A percentile compares a stretch with the other conserved stretches of the same genome.
Evolutionary conservation across 1,139 yeast genomes (phyloP).

Genomic region (Magnusiomyces tetraspermus): DNA sequence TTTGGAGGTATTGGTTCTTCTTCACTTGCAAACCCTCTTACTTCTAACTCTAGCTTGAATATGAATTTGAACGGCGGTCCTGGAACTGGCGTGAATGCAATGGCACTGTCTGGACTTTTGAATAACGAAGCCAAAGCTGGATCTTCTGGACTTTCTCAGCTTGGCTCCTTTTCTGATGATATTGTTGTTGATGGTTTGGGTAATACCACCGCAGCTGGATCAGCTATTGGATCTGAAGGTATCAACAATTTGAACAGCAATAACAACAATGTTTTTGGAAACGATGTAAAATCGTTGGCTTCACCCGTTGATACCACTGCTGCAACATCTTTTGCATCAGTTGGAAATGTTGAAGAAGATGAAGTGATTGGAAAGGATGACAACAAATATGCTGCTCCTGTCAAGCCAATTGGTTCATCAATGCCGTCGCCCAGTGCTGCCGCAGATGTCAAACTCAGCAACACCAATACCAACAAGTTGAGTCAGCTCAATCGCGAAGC

Average conservation of each 20-base stretch:
- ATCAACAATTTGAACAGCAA: too few relatives aligned
- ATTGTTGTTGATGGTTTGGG: not conserved
- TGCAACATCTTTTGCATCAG: not conserved
- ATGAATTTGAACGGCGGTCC: not conserved
- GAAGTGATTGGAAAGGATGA: not conserved
- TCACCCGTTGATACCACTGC: not conserved
- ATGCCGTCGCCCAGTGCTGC: not conserved
- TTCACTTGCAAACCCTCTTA: too few relatives aligned
- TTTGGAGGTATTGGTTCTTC: not conserved
- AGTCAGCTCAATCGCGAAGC: not conserved
- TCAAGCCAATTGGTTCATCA: not conserved
- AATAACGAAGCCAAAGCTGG: constrained; percentile 3
- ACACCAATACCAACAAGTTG: not conserved
- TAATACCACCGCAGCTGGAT: not conserved
- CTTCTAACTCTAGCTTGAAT: too few relatives aligned
- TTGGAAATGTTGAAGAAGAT: not conserved
- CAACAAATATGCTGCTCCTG: not conserved
- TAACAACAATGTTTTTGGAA: too few relatives aligned
- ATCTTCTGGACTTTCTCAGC: constrained; percentile 7
- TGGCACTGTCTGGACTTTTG: not conserved
- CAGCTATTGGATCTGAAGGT: too few relatives aligned
- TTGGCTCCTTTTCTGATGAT: not conserved
- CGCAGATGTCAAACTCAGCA: constrained; percentile 1
- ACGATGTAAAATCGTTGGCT: too few relatives aligned
- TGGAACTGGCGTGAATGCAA: not conserved